Conservation (phyloP, 2,329 filamentous ascomycete genomes). For the Neophaeococcomyces mojaviensis region DNA sequence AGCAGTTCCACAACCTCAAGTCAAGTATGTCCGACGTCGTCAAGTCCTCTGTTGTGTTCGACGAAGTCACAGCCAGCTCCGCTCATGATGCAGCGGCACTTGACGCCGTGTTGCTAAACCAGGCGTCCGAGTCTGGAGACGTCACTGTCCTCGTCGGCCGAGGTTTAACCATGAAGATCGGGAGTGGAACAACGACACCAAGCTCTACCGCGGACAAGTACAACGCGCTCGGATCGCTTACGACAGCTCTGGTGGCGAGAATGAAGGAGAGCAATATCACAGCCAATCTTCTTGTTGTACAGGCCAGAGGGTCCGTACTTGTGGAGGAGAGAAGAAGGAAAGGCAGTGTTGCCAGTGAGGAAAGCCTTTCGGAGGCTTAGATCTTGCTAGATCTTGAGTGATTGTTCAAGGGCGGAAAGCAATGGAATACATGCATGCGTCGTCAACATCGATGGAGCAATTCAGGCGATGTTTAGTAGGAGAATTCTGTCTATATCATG, state of each 20-base stretch:
- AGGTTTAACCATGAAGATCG: not conserved
- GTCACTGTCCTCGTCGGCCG: conserved; percentile 5
- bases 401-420: too few relatives aligned
- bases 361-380: not conserved
- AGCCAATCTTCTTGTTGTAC: conserved; percentile 6
- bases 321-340: not conserved
- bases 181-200: not conserved
- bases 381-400: too few relatives aligned
- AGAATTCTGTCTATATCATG: too few relatives aligned
- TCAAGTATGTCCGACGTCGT: not conserved
- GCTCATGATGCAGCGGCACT: not conserved
- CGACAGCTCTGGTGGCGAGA: not conserved
- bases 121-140: conserved; percentile 1
- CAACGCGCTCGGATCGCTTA: not conserved
- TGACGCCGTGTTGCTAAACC: conserved; percentile 3
- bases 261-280: conserved; percentile 2
- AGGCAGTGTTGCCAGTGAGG: conserved; percentile 1
- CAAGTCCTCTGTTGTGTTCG: not conserved
- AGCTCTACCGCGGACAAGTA: not conserved
- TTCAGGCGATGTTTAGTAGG: too few relatives aligned
- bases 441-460: too few relatives aligned
- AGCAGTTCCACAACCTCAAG: not conserved
- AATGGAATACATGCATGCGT: too few relatives aligned
- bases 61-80: conserved; percentile 2
- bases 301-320: not conserved